Evolutionary conservation across 163 green algal species (phyloP).

Genomic region (Trebouxiophyceae sp.): DNA sequence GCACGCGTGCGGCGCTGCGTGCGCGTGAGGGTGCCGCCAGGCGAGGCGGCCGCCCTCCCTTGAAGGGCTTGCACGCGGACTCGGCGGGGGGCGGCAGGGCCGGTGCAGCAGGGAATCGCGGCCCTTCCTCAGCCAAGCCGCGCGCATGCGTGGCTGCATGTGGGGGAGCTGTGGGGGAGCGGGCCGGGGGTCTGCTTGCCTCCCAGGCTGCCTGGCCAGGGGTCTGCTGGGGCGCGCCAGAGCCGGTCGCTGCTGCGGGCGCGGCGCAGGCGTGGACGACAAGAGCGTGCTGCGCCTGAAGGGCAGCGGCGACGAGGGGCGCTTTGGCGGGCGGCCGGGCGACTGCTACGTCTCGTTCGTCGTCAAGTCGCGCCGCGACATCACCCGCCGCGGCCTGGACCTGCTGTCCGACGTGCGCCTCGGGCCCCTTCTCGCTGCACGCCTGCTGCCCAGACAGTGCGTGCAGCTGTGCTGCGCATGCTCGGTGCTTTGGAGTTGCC

Average conservation of each 20-base stretch:
- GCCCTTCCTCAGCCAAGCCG: too few relatives aligned
- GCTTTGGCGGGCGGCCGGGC: neutral
- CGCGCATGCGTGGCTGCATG: too few relatives aligned
- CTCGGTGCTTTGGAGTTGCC: too few relatives aligned
- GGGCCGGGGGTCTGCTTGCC: too few relatives aligned
- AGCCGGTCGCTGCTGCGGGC: too few relatives aligned
- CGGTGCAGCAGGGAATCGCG: too few relatives aligned
- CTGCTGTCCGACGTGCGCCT: constrained; percentile 8
- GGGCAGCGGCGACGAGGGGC: constrained; percentile 2
- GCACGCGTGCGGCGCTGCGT: constrained; percentile 1
- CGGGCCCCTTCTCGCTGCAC: neutral
- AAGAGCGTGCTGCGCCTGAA: constrained; percentile 12
- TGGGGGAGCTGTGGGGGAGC: too few relatives aligned
- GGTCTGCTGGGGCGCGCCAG: too few relatives aligned
- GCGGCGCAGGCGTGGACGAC: constrained; percentile 17
- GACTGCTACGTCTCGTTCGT: constrained; percentile 8
- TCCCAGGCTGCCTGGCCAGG: too few relatives aligned
- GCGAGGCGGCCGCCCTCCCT: too few relatives aligned
- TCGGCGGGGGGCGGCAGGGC: too few relatives aligned
- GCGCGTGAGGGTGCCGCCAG: constrained; percentile 6
- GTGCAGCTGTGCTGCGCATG: neutral
- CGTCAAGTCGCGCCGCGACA: constrained; percentile 4
- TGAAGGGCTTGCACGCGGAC: too few relatives aligned
- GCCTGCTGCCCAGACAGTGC: neutral
- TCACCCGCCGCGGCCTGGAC: constrained; percentile 14